phyloP scores from a whole-genome alignment of 192 early-diverging fungal genomes.

The Glomus cerebriforme region DNA sequence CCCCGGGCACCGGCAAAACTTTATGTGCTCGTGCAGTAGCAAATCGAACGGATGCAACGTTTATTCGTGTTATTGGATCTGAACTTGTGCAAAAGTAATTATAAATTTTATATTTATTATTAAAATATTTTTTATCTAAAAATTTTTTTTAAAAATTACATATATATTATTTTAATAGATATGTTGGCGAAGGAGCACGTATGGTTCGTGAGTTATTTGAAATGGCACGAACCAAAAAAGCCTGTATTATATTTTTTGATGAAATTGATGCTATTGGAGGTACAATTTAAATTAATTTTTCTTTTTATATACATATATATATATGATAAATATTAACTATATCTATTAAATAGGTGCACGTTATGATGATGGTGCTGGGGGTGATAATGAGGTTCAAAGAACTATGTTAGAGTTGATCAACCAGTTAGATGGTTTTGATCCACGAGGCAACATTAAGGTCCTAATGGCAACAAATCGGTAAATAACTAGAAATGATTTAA shows the following conservation, averaged over 20 bases:
- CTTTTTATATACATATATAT: background rate
- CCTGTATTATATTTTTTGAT: slow-evolving; percentile 99
- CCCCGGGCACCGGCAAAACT: slow-evolving; percentile 97
- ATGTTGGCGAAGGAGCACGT: slow-evolving; percentile 98
- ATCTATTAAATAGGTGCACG: slow-evolving; percentile 66
- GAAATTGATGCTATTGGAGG: slow-evolving; percentile 98
- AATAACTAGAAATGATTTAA: background rate
- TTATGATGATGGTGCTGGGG: slow-evolving; percentile 97
- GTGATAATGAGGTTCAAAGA: slow-evolving; percentile 99
- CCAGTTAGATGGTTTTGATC: slow-evolving; percentile 99
- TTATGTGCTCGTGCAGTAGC: slow-evolving; percentile 97
- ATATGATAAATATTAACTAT: background rate
- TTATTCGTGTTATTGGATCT: slow-evolving; percentile 99
- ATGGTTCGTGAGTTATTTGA: slow-evolving; percentile 99
- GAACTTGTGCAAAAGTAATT: slow-evolving; percentile 94
- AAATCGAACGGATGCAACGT: slow-evolving; percentile 98
- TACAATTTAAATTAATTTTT: background rate
- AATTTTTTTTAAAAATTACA: slow-evolving; percentile 13
- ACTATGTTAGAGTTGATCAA: slow-evolving; percentile 99
- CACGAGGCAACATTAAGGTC: slow-evolving; percentile 99
- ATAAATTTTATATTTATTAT: background rate
- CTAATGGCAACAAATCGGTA: slow-evolving; percentile 97
- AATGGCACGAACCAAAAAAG: slow-evolving; percentile 99
- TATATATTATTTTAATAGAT: slow-evolving; percentile 45
- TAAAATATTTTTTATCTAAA: background rate